Evolutionary conservation across 176 grass and related monocot species (phyloP), one percentile per base, ranked within the genome.

Genomic region (Juncus effusus): DNA sequence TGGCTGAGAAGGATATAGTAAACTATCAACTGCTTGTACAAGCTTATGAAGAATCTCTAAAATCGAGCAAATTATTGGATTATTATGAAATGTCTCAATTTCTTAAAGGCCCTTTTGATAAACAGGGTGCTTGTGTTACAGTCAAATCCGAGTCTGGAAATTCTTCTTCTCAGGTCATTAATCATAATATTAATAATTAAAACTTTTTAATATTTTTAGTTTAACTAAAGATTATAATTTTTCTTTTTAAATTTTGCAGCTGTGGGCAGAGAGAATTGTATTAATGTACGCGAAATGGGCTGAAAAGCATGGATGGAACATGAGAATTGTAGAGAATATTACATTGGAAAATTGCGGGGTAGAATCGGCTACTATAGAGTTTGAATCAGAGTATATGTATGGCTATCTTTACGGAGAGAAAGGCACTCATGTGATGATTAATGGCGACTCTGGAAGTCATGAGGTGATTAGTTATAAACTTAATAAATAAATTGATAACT

Each of bases 301-400:
- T 68, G 59, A 19, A 63, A 82, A 91, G 36, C 77, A 92, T 80
- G 82, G 93, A 59, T 92, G 62, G 59, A 86, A 86, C 70, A 59
- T 78, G 79, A 84, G 85, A 51, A 60, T 97, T 36, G 51, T 80
- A 54, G 93, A 97, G 61, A 82, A 83, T 14, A 70, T 71, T 54
- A 7, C 54, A 16, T 89, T 63, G 15, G 77, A 59, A 51, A 75
- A 71, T 79, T 73, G 72, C 79, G 71, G 66, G 73, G 60, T 74
- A 55, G 16, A 52, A 49, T 75, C 44, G 63, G 67, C 67, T 74
- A 75, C 82, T 13, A 52, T 97, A 72, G 85, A 97, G 38, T 85
- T 97, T 78, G 88, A 89, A 83, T 89, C 85, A 67, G 88, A 86
- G 75, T 97, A 86, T 45, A 89, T 92, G 67, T 97, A 86, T 80